A percentile compares a stretch with the other conserved stretches of the same genome.
These are phyloP conservation scores for Yamagishiella unicocca DNA, from an alignment of 139 green algal genomes.

Conservation along the genomic window DNA sequence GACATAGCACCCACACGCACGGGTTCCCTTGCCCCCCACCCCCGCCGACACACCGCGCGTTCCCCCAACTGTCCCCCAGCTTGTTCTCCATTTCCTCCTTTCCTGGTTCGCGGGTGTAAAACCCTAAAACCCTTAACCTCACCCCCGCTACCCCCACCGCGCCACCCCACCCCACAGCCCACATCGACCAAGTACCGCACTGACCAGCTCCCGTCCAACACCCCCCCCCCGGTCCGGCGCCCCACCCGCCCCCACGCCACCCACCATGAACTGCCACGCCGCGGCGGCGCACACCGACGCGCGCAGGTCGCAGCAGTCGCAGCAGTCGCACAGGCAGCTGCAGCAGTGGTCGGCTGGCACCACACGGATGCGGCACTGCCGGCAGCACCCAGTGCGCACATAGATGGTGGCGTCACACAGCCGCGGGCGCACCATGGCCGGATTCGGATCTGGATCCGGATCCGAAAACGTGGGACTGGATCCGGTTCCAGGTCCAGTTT, in stretches of 20 bases:
- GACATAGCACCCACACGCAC: neutral
- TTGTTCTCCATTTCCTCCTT: too few relatives aligned
- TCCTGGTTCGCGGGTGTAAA: neutral
- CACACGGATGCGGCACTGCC: neutral
- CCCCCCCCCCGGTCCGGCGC: neutral
- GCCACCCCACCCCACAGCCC: neutral
- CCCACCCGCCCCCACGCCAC: neutral
- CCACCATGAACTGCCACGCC: conserved; percentile 4
- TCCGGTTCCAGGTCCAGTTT: too few relatives aligned
- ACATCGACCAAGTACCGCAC: neutral
- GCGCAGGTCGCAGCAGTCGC: conserved; percentile 28
- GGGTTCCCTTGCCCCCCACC: neutral
- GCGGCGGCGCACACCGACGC: neutral
- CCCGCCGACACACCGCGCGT: neutral
- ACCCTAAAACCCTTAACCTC: too few relatives aligned
- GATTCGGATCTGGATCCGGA: too few relatives aligned
- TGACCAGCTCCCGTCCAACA: neutral
- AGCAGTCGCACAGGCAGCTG: neutral
- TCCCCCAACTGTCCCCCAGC: too few relatives aligned
- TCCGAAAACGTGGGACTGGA: too few relatives aligned
- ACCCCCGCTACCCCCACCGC: neutral
- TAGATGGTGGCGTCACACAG: neutral
- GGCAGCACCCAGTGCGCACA: neutral
- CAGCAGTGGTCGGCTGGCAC: conserved; percentile 14
- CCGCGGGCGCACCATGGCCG: too few relatives aligned